Evolutionary conservation across 768 basidiomycete species (phyloP), one percentile per base, ranked within the genome.

Genomic region (Russula emetica): DNA sequence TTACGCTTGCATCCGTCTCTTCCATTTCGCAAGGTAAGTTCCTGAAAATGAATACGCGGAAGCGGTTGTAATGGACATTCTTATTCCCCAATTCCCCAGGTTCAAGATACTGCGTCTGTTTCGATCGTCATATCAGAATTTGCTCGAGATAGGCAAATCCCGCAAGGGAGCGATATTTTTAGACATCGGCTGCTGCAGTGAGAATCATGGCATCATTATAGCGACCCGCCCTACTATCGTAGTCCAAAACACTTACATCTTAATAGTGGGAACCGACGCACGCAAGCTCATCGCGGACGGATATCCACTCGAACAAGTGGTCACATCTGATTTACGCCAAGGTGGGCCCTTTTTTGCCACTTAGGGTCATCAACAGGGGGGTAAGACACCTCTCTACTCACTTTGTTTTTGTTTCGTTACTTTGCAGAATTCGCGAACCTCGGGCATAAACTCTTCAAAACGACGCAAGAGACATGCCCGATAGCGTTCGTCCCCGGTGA

Each of bases 381-480:
- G 38, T 38, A 38, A 16, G 10, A n/a, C n/a, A n/a, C n/a, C n/a
- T n/a, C 32, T 47, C 1, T n/a, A 32, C 42, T 26, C 7, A 28
- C 34, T 18, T 44, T 44, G 20, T 44, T 32, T 18, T 58, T 16
- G n/a, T 38, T 63, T 18, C 20, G 18, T 4, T 2, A 18, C 3
- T 36, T n/a, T 40, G 44, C 59, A 86, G 85, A 74, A 11, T 83
- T 84, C 66, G 87, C 85, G 85, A 76, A 82, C 7, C 75, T 80
- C 3, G 86, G 86, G 0, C 85, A 88, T 65, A 75, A 80, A 49
- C 76, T 88, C 18, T 89, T 86, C 74, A 78, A 71, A 56, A 78
- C 81, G 3, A 82, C 76, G 0, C 78, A 80, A 0, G 73, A 79
- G 44, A 76, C 79, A 0, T 87, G 83, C 72, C 82, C 83, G 1